Base-by-base conservation (phyloP, 1,139 yeast species). In the Pichia sp. region DNA sequence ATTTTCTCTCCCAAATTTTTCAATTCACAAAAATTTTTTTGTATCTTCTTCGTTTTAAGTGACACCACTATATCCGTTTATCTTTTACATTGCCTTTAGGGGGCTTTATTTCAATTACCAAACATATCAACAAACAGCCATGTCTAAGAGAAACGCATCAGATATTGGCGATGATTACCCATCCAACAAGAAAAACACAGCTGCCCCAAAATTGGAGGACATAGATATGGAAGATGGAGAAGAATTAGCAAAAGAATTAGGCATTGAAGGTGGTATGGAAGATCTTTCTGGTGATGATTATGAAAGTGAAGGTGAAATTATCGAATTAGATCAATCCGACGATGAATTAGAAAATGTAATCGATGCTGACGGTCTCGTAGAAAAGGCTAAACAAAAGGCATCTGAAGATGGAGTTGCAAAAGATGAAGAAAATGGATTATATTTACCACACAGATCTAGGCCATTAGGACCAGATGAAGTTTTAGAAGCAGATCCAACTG, bases 381-480 rank as follows among this genome's bases (percentile, higher is more conserved):
- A 38, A 17, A 48, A 50, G 34, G 46, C 50, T 10, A 54, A 53
- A 39, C 34, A 44, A 24, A 12, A 33, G 7, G 33, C 48, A 34
- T 47, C 47, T 10, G 40, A 42, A 53, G 40, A 32, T 11, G 34
- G 14, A 2, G 40, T 10, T 24, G 12, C 22, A 17, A 39, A 65
- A 64, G 57, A 71, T 38, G 47, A 57, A 51, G 45, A 67, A 66
- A 58, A 72, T 36, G 69, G 75, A 24, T 67, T 91, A 44, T 91
- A 87, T 67, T 73, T 91, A 57, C 98, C 98, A 22, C 96, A 90
- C 64, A 77, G 81, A 68, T 85, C 94, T 28, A 83, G 81, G 59
- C 96, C 96, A 6, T 73, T 93, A 55, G 98, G 96, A 1, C 96
- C 96, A 2, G 96, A 90, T 69, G 99, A 93, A 70, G 95, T 86